Evolutionary conservation across 2,329 filamentous ascomycete species (phyloP), one percentile per base, ranked within the genome.

Genomic region (Ophiostoma sp.): DNA sequence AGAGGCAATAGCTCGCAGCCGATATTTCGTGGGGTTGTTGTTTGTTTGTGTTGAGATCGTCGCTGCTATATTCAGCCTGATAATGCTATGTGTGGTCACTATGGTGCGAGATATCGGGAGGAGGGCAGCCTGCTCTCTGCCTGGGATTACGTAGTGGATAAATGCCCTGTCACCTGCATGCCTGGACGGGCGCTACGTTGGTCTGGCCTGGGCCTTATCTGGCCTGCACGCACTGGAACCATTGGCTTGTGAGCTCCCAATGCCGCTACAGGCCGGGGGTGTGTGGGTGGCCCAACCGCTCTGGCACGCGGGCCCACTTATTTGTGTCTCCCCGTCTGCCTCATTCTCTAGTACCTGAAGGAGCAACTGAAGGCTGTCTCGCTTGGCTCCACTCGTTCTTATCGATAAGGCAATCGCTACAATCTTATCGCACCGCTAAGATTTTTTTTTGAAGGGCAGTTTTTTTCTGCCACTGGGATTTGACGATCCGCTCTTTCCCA

Each of bases 131-230:
- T 68, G 42, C 61, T 73, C 70, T 68, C 69, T 74, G 69, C 70
- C 74, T 72, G 70, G 74, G 3, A 70, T 72, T 74, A 72, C 73
- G 73, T 72, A 74, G 73, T 74, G 69, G 63, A 57, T 52, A 70
- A 68, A 39, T 15, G 22, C 48, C 22, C 22, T n/a, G 17, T 28
- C 28, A 64, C 59, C 55, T 61, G 39, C 57, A 36, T 48, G 42
- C 52, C 33, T 50, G 70, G 61, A 28, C 45, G 33, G 57, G 55
- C 66, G 57, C 39, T 63, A 70, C 28, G 64, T 25, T 50, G 64
- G 64, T 68, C 61, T 68, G 64, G 64, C 45, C 66, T 52, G 45
- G 25, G 42, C 28, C 66, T 45, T 73, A 55, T 70, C 66, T 64
- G 15, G 45, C 61, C 59, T 72, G 70, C 70, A 72, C 59, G 70